A percentile compares a stretch with the other conserved stretches of the same genome.
Evolutionary conservation across 495 filamentous ascomycete genomes (phyloP).

Genomic region (Annulohypoxylon bovei): DNA sequence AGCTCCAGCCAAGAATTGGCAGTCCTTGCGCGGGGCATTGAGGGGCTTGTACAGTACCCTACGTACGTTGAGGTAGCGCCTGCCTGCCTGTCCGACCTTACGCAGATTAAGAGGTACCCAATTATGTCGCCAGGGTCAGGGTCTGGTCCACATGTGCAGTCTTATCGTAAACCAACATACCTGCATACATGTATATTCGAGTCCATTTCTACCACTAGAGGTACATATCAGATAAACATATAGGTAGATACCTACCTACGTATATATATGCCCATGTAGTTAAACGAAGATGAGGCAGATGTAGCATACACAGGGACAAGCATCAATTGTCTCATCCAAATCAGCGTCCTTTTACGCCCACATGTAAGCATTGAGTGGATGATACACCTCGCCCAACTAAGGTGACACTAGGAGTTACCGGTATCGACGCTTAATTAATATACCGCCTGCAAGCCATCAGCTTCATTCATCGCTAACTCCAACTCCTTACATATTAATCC

Average conservation of each 20-base stretch:
- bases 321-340: constrained; percentile 9
- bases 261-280: not conserved
- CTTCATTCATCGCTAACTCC: not conserved
- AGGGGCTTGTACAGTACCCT: constrained; percentile 10
- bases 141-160: not conserved
- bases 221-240: no score
- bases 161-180: not conserved
- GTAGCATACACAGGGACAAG: not conserved
- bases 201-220: no score
- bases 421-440: not conserved
- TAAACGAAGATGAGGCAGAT: constrained; percentile 1
- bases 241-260: no score
- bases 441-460: constrained; percentile 3
- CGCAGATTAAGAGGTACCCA: not conserved
- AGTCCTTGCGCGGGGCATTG: constrained; percentile 3
- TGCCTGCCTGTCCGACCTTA: not conserved
- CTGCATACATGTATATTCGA: not conserved
- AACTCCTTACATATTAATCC: not conserved
- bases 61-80: not conserved
- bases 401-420: not conserved
- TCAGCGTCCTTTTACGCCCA: constrained; percentile 3
- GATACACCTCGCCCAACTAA: constrained; percentile 1
- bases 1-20: constrained; percentile 14
- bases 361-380: constrained; percentile 28
- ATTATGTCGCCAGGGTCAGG: constrained; percentile 4